Evolutionary conservation across 495 filamentous ascomycete species (phyloP), one percentile per base, ranked within the genome.

Genomic region (Penicillium steckii): DNA sequence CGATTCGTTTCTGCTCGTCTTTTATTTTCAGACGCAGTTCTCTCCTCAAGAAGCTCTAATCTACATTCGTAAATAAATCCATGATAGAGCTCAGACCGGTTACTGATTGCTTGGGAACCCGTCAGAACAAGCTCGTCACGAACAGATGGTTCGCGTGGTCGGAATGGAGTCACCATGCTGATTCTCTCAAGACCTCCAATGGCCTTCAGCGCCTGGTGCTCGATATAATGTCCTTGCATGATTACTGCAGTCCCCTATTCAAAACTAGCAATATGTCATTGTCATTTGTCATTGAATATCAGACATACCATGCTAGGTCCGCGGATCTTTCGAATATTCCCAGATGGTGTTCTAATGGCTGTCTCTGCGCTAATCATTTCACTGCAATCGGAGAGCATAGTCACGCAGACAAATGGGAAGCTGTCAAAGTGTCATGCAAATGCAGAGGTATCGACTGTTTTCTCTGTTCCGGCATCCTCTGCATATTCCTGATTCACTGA

Each of bases 351-450:
- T 49, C 72, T 72, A 15, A 88, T 67, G 7, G 81, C 85, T 8
- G 85, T 89, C 68, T 89, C 86, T 8, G 86, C 86, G 30, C 85
- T 85, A 15, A 84, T 71, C 86, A 89, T 90, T 12, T 73, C 69
- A 2, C 73, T 80, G 37, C 81, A 83, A 56, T 90, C 86, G 50
- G 82, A 86, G 27, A 89, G 75, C 86, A 88, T 90, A 9, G 82
- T 72, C 10, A 90, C 85, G 57, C 86, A 89, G 19, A 90, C 86
- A 53, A 88, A 90, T 0, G 86, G 85, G 59, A 86, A 88, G 56
- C 81, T 84, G 52, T 89, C 86, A 35, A 64, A 79, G 66, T 90
- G 85, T 86, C 86, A 89, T 43, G 76, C 82, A 32, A 87, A 81
- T 43, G 85, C 79, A 8, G 78, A 76, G 59, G 57, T 76, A 1